These are phyloP conservation scores for Saccharomyces hybrid DNA, from an alignment of 1,139 yeast genomes.

Conservation along the genomic window DNA sequence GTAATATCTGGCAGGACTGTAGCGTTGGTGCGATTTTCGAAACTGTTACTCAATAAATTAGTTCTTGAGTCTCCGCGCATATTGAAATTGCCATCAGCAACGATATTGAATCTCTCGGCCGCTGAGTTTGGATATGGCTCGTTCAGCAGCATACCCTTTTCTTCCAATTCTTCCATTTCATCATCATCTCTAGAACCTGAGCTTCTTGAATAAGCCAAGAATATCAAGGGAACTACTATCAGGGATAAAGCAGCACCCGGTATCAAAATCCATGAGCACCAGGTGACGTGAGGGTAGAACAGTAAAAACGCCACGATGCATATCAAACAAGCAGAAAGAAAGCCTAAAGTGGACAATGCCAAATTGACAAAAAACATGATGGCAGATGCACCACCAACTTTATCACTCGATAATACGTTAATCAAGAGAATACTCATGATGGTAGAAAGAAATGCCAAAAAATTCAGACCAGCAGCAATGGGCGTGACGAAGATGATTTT, in stretches of 20 bases:
- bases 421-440: conserved; percentile 10
- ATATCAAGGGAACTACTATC: conserved; percentile 38
- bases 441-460: conserved; percentile 41
- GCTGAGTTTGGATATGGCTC: neutral
- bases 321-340: conserved; percentile 45
- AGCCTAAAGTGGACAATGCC: conserved; percentile 38
- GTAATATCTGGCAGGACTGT: conserved; percentile 12
- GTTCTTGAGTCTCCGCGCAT: neutral
- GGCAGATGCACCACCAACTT: conserved; percentile 30
- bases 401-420: conserved; percentile 2
- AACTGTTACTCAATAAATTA: neutral
- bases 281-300: conserved; percentile 55
- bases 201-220: conserved; percentile 29
- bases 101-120: neutral
- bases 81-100: neutral
- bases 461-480: conserved; percentile 64
- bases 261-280: conserved; percentile 65
- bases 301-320: conserved; percentile 49
- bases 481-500: conserved; percentile 73
- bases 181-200: conserved; percentile 26
- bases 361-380: conserved; percentile 31
- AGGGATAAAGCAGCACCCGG: conserved; percentile 56
- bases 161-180: conserved; percentile 19
- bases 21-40: neutral
- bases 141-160: conserved; percentile 14